A percentile compares a stretch with the other conserved stretches of the same genome.
Conservation (phyloP, 495 filamentous ascomycete genomes). For the Zalerion maritima region DNA sequence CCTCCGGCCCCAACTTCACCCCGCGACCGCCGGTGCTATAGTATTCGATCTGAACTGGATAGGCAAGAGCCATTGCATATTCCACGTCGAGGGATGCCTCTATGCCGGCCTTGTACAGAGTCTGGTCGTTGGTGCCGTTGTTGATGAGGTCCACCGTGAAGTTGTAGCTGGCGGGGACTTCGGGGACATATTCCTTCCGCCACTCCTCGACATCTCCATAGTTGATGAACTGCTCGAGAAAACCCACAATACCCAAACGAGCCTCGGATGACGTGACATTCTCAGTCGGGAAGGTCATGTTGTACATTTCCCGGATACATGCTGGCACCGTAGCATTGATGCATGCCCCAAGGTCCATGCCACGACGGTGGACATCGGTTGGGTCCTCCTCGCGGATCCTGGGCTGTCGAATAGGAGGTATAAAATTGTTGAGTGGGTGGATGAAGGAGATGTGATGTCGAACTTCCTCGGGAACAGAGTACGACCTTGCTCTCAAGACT, state of each 20-base stretch:
- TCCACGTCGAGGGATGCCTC: constrained; percentile 67
- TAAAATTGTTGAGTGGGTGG: constrained; percentile 27
- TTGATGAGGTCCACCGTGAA: constrained; percentile 50
- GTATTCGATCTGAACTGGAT: constrained; percentile 42
- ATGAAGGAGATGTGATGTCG: constrained; percentile 26
- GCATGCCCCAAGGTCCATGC: constrained; percentile 10
- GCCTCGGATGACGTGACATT: constrained; percentile 5
- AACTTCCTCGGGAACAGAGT: constrained; percentile 32
- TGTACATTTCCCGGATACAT: constrained; percentile 26
- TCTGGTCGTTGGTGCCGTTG: constrained; percentile 40
- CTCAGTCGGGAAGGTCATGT: constrained; percentile 18
- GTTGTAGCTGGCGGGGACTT: constrained; percentile 32
- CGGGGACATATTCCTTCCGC: constrained; percentile 34
- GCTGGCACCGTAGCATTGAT: constrained; percentile 17
- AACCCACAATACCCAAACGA: constrained; percentile 52
- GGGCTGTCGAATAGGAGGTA: constrained; percentile 14
- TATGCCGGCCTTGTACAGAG: constrained; percentile 19
- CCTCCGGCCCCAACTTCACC: constrained; percentile 38
- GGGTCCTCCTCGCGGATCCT: constrained; percentile 8
- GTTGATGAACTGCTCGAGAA: constrained; percentile 49
- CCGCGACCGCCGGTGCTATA: constrained; percentile 55
- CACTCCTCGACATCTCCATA: constrained; percentile 42
- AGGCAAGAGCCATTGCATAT: constrained; percentile 47
- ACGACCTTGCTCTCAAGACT: constrained; percentile 22
- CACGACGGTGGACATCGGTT: background rate